phyloP scores from a whole-genome alignment of 805 yeast species.

The Komagataella ulmi region DNA sequence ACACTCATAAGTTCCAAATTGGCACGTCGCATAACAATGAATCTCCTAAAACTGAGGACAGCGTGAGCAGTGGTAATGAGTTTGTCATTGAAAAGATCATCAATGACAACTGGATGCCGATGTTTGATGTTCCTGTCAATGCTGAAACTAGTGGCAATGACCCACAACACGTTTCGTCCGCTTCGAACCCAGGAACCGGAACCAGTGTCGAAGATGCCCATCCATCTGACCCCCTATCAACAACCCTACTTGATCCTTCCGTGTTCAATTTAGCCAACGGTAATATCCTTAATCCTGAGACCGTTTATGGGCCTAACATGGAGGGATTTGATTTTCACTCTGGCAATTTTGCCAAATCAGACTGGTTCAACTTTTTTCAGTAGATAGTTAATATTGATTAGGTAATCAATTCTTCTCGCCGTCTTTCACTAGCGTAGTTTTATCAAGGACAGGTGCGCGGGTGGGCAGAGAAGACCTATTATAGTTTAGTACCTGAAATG shows the following conservation, averaged over 20 bases:
- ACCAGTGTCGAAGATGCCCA: background rate
- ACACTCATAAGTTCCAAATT: background rate
- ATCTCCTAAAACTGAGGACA: background rate
- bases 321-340: background rate
- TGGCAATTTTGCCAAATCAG: background rate
- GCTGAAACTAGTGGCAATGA: background rate
- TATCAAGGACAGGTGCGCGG: background rate
- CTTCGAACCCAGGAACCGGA: background rate
- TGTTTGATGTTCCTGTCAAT: conserved; percentile 16
- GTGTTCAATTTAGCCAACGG: background rate
- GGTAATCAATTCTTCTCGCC: background rate
- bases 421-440: no score
- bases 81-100: background rate
- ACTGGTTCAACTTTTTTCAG: background rate
- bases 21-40: background rate
- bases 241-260: background rate
- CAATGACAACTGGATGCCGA: conserved; percentile 22
- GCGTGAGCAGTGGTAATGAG: background rate
- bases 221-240: background rate
- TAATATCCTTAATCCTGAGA: background rate
- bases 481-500: background rate
- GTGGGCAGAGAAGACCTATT: background rate
- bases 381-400: background rate
- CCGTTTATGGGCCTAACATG: background rate
- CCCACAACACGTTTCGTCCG: background rate